Percentiles rank a stretch among this genome's conserved stretches.
phyloP scores from a whole-genome alignment of 2,329 filamentous ascomycete genomes.

The Spiromastix sp. region DNA sequence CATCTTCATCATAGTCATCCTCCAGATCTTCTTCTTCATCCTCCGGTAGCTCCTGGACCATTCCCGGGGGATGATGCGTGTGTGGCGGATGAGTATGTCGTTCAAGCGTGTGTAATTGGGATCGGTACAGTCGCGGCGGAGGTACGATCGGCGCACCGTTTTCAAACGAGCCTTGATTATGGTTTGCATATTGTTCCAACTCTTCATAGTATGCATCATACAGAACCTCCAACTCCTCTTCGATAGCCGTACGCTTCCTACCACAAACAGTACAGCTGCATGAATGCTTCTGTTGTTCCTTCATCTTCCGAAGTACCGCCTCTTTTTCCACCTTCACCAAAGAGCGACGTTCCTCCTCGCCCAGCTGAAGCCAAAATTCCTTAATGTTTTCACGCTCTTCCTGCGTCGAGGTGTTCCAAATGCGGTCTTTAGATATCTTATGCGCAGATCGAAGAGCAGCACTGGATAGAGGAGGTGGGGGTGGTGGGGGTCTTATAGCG shows the following conservation, averaged over 20 bases:
- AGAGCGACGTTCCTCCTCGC: slow-evolving; percentile 88
- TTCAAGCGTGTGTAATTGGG: slow-evolving; percentile 44
- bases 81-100: slow-evolving; percentile 42
- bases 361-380: slow-evolving; percentile 91
- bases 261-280: slow-evolving; percentile 98
- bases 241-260: slow-evolving; percentile 89
- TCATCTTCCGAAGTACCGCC: slow-evolving; percentile 97
- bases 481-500: slow-evolving; percentile 31
- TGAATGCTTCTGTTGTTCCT: slow-evolving; percentile 98
- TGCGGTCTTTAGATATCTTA: slow-evolving; percentile 61
- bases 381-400: slow-evolving; percentile 97
- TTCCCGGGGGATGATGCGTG: slow-evolving; percentile 60
- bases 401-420: slow-evolving; percentile 92
- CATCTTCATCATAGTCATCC: slow-evolving; percentile 53
- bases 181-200: slow-evolving; percentile 91
- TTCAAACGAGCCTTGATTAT: slow-evolving; percentile 52
- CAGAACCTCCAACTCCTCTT: slow-evolving; percentile 92
- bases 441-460: slow-evolving; percentile 32
- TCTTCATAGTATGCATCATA: slow-evolving; percentile 99
- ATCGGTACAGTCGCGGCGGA: slow-evolving; percentile 53
- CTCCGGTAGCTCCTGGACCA: slow-evolving; percentile 52
- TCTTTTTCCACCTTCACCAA: slow-evolving; percentile 98
- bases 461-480: slow-evolving; percentile 32
- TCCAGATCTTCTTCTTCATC: slow-evolving; percentile 47
- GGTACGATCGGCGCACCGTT: slow-evolving; percentile 58